Percentiles rank a stretch among this genome's conserved stretches.
These are phyloP conservation scores for Salmacisia buchloeana DNA, from an alignment of 1,284 basidiomycete genomes.

Conservation along the genomic window DNA sequence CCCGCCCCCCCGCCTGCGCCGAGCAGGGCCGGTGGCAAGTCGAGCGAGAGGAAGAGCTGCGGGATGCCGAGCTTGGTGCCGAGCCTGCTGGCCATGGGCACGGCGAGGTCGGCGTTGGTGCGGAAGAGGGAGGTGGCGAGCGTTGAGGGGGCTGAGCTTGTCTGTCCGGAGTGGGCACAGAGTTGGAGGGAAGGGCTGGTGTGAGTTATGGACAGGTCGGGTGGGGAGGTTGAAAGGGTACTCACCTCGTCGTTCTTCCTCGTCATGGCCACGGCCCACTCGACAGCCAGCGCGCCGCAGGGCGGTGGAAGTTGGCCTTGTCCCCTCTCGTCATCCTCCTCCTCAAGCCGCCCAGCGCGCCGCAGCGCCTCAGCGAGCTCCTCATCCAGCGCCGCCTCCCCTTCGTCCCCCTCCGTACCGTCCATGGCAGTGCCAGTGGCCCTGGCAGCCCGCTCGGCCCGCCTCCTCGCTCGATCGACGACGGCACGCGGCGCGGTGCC, in stretches of 20 bases:
- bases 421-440: no score
- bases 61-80: neutral
- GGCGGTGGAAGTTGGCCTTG: neutral
- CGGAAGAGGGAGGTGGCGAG: slow-evolving; percentile 1
- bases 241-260: neutral
- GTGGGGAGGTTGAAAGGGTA: neutral
- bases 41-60: slow-evolving; percentile 3
- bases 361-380: neutral
- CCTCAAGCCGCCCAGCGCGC: neutral
- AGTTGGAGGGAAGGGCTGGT: neutral
- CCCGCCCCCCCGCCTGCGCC: no score
- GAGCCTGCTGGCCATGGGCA: neutral
- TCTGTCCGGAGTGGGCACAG: neutral
- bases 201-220: neutral
- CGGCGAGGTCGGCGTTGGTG: neutral
- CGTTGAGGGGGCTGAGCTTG: neutral
- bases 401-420: no score
- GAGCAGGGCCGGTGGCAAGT: neutral
- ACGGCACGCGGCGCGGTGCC: neutral
- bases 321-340: neutral
- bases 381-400: neutral
- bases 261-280: slow-evolving; percentile 6
- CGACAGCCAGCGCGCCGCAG: neutral
- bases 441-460: neutral
- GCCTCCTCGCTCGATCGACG: neutral